A percentile compares a stretch with the other conserved stretches of the same genome.
phyloP scores from a whole-genome alignment of 2,329 filamentous ascomycete genomes.

The Colletotrichum godetiae region DNA sequence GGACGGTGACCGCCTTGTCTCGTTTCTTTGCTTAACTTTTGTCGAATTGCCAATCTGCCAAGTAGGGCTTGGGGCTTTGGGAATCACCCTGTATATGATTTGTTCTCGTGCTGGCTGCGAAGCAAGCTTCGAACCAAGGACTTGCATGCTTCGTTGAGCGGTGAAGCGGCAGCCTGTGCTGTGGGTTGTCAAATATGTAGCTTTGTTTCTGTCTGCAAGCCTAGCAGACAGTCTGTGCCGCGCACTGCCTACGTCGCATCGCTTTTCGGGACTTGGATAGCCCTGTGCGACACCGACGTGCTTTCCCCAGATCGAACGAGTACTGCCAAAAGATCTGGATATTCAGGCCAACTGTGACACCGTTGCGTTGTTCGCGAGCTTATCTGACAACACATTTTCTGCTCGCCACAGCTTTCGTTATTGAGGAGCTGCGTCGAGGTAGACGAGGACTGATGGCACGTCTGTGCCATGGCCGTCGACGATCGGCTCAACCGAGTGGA shows the following conservation, averaged over 20 bases:
- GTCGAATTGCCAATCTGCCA: constrained; percentile 30
- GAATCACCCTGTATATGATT: constrained; percentile 17
- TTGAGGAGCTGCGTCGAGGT: not conserved
- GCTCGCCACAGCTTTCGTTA: not conserved
- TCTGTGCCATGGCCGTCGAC: constrained; percentile 29
- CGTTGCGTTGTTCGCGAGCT: not conserved
- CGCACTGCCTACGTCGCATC: constrained; percentile 26
- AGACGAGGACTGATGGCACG: not conserved
- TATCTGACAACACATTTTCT: not conserved
- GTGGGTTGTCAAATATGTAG: constrained; percentile 5
- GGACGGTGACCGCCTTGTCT: constrained; percentile 22
- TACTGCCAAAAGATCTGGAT: constrained; percentile 4
- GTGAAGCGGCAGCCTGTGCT: constrained; percentile 22
- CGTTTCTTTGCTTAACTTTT: constrained; percentile 26
- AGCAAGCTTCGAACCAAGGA: constrained; percentile 24
- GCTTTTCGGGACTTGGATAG: constrained; percentile 30
- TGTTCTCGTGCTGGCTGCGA: constrained; percentile 1
- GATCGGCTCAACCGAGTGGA: constrained; percentile 23
- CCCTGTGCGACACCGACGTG: constrained; percentile 15
- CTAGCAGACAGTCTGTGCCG: constrained; percentile 26
- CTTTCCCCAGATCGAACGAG: constrained; percentile 24
- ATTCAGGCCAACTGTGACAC: not conserved
- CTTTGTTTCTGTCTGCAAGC: constrained; percentile 8
- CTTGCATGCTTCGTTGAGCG: constrained; percentile 28
- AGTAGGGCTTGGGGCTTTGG: constrained; percentile 17